Evolutionary conservation across 2,329 filamentous ascomycete species (phyloP), one percentile per base, ranked within the genome.

Genomic region (Epichloe coenophiala): DNA sequence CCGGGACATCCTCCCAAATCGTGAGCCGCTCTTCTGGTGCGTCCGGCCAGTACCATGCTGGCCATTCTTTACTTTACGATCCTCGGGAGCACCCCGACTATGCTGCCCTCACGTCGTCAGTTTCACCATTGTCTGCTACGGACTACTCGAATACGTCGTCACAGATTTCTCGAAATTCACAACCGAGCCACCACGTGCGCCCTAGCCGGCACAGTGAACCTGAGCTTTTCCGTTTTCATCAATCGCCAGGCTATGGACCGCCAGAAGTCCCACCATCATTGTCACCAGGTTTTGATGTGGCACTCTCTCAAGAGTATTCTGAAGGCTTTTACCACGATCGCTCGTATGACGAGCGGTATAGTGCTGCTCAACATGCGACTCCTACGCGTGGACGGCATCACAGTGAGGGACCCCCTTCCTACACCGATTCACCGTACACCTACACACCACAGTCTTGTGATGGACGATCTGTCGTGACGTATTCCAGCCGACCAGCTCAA

Each of bases 261-360:
- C 72, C 75, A 1, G 60, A 70, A 4, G 67, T 81, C 2, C 80
- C 80, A 4, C 62, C 77, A 2, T 77, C 78, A 3, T 66, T 84
- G 21, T 73, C 83, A 7, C 76, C 80, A n/a, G 80, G 79, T 3
- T 69, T 80, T 27, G 79, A 83, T 54, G 76, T 77, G 3, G 62
- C 61, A 17, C 65, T 81, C 37, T 72, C 77, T 1, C 72, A 75
- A 49, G 77, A 83, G 57, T 68, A 80, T n/a, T 68, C 75, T 1
- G 75, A 80, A 21, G 72, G 73, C 49, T 71, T 70, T 7, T 66
- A 69, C 19, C 17, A 43, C 9, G 33, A 47, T 35, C 38, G 21
- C 38, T 44, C 44, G 17, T 47, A 53, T 27, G 71, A 73, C 23
- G 63, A 68, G 40, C 69, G 71, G 48, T 72, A 78, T 55, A 68